A percentile compares a stretch with the other conserved stretches of the same genome.
phyloP scores from a whole-genome alignment of 345 rosid genomes.

The Microcos paniculata region DNA sequence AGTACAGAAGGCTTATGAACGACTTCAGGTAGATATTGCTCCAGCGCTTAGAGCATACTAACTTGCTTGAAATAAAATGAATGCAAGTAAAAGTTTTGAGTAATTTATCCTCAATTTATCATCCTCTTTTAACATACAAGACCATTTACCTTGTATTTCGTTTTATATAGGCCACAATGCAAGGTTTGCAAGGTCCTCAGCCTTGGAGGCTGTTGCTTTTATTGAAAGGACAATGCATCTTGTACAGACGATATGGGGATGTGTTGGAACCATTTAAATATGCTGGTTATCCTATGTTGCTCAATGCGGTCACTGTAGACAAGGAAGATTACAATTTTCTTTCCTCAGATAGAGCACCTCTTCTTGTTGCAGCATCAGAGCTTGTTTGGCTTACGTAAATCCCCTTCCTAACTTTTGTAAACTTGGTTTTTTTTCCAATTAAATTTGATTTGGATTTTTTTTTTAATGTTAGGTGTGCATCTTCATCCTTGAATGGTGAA shows the following conservation, averaged over 20 bases:
- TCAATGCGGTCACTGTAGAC: slow-evolving; percentile 87
- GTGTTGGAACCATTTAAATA: slow-evolving; percentile 94
- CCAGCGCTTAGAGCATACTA: slow-evolving; percentile 1
- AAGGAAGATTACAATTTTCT: slow-evolving; percentile 90
- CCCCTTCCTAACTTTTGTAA: slow-evolving; percentile 14
- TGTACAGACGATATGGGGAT: slow-evolving; percentile 80
- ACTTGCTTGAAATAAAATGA: slow-evolving; percentile 9
- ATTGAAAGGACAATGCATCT: slow-evolving; percentile 94
- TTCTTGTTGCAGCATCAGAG: slow-evolving; percentile 98
- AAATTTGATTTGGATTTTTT: slow-evolving; percentile 13
- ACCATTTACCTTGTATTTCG: slow-evolving; percentile 10
- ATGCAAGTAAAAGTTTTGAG: slow-evolving; percentile 1
- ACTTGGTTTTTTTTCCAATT: slow-evolving; percentile 14
- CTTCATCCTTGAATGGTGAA: slow-evolving; percentile 97
- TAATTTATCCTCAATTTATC: background rate
- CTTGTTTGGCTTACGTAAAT: slow-evolving; percentile 90
- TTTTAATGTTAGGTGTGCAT: slow-evolving; percentile 64
- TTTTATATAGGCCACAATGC: slow-evolving; percentile 85
- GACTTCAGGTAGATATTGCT: slow-evolving; percentile 73
- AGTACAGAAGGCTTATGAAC: slow-evolving; percentile 97
- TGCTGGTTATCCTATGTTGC: slow-evolving; percentile 99
- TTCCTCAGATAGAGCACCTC: slow-evolving; percentile 85
- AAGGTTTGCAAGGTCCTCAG: slow-evolving; percentile 99
- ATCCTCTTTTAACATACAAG: slow-evolving; percentile 1
- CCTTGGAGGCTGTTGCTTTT: slow-evolving; percentile 96